A percentile compares a stretch with the other conserved stretches of the same genome.
These are phyloP conservation scores for Cordyceps cateniannulata DNA, from an alignment of 2,329 filamentous ascomycete genomes.

Conservation along the genomic window DNA sequence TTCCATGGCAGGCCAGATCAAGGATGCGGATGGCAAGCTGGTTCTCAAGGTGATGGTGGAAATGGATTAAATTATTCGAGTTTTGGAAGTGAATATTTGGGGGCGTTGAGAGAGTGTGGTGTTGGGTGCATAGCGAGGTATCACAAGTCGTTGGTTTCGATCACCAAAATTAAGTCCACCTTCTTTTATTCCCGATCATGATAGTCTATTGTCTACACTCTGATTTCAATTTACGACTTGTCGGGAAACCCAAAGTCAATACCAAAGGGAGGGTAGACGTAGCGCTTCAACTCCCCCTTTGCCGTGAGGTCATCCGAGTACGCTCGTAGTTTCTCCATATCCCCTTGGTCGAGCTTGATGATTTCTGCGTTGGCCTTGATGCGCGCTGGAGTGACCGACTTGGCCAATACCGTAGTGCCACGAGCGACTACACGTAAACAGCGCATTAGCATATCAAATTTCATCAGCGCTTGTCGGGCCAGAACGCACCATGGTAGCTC, in stretches of 20 bases:
- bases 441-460: neutral
- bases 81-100: neutral
- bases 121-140: conserved; percentile 3
- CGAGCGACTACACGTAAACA: conserved; percentile 47
- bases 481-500: conserved; percentile 59
- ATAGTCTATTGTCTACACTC: neutral
- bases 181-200: neutral
- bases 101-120: neutral
- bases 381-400: conserved; percentile 61
- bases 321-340: conserved; percentile 51
- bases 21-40: conserved; percentile 61
- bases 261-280: conserved; percentile 63
- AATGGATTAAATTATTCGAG: conserved; percentile 21
- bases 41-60: conserved; percentile 69
- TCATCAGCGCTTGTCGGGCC: neutral
- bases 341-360: conserved; percentile 57
- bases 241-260: conserved; percentile 68
- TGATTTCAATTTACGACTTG: conserved; percentile 35
- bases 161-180: neutral
- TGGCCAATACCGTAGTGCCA: conserved; percentile 65
- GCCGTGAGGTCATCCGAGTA: conserved; percentile 46
- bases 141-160: neutral
- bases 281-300: conserved; percentile 50
- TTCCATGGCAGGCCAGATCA: conserved; percentile 63
- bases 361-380: conserved; percentile 66